Percentiles rank a stretch among this genome's conserved stretches.
These are phyloP conservation scores for Leishmania tarentolae DNA, from an alignment of 208 protist species.

Conservation along the genomic window DNA sequence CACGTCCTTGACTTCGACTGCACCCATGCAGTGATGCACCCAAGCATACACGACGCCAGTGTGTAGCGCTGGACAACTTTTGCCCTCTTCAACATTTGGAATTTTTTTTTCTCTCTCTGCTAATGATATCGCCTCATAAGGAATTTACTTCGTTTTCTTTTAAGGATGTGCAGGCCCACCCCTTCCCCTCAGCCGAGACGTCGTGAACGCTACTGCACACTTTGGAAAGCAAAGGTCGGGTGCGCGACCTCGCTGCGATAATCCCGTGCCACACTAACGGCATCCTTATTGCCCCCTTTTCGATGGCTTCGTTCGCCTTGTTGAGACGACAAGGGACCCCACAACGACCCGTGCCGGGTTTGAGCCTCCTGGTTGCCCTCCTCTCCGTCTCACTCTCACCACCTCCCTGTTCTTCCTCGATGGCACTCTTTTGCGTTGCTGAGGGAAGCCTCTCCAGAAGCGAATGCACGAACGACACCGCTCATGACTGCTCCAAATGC, in stretches of 20 bases:
- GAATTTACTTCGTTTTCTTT: neutral
- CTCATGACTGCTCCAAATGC: neutral
- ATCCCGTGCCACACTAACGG: neutral
- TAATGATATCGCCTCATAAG: neutral
- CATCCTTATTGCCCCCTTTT: too few relatives aligned
- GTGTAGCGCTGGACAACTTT: neutral
- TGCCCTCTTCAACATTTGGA: constrained; percentile 9
- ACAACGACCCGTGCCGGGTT: neutral
- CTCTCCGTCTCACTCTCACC: neutral
- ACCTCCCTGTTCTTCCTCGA: neutral
- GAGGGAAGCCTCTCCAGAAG: neutral
- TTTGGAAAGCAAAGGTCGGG: neutral
- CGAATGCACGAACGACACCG: neutral
- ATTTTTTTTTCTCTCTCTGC: neutral
- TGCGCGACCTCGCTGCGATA: neutral
- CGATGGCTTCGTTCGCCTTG: too few relatives aligned
- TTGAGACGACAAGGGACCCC: neutral
- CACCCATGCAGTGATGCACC: neutral
- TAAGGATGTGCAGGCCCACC: neutral
- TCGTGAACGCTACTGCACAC: neutral
- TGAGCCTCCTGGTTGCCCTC: neutral
- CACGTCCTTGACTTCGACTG: neutral
- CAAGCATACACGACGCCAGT: constrained; percentile 5
- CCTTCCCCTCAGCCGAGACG: neutral
- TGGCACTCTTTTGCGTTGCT: neutral